These are phyloP conservation scores for Priceomyces haplophilus DNA, from an alignment of 805 yeast genomes.

Conservation along the genomic window DNA sequence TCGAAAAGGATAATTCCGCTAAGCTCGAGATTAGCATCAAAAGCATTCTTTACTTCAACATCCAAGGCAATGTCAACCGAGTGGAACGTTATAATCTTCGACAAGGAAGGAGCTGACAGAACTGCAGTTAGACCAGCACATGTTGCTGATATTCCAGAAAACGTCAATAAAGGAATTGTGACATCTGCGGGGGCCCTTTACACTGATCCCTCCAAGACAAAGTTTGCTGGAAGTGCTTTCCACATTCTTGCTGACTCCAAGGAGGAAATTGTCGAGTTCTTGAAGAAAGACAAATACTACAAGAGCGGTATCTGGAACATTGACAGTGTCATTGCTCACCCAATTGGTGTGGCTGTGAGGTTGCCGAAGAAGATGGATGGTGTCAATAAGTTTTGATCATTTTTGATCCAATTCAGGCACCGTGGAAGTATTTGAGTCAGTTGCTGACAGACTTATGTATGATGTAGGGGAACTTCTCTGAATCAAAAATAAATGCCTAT, in stretches of 20 bases:
- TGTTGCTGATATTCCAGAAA: constrained; percentile 25
- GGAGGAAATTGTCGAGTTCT: constrained; percentile 62
- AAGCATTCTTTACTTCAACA: not conserved
- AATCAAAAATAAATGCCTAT: too few species aligned
- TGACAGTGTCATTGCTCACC: constrained; percentile 56
- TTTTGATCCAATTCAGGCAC: not conserved
- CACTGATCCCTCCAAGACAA: constrained; percentile 39
- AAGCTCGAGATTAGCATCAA: not conserved
- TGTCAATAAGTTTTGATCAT: constrained; percentile 11
- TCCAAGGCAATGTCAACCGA: constrained; percentile 36
- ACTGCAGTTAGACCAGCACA: constrained; percentile 51
- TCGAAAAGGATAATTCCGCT: not conserved
- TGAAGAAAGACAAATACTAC: constrained; percentile 62
- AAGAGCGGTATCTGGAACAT: constrained; percentile 75
- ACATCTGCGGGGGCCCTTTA: constrained; percentile 44
- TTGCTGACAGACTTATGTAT: too few species aligned
- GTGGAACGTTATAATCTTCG: constrained; percentile 68
- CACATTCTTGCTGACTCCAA: constrained; percentile 61
- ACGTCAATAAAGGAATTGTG: constrained; percentile 36
- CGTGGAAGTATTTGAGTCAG: too few species aligned
- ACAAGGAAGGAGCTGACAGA: constrained; percentile 64
- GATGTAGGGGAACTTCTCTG: too few species aligned
- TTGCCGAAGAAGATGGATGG: constrained; percentile 36
- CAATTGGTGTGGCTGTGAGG: constrained; percentile 40
- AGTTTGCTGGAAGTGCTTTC: constrained; percentile 67